Percentiles rank a stretch among this genome's conserved stretches.
These are phyloP conservation scores for Amanita pallidorosea DNA, from an alignment of 768 basidiomycete species.

Conservation along the genomic window DNA sequence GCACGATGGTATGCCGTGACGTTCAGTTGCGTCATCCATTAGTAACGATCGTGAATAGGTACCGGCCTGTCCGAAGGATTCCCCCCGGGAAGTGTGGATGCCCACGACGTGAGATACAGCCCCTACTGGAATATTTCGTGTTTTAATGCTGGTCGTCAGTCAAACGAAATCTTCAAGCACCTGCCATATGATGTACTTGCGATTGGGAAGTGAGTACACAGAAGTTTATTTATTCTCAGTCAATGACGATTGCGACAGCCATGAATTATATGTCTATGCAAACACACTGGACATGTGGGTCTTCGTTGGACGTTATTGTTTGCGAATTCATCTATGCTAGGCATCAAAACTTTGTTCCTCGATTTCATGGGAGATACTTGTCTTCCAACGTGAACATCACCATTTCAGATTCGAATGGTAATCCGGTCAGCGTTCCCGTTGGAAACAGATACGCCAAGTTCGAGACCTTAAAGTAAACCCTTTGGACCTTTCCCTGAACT, in stretches of 20 bases:
- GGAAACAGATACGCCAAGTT: slow-evolving; percentile 60
- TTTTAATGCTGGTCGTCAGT: slow-evolving; percentile 21
- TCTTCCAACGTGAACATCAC: slow-evolving; percentile 86
- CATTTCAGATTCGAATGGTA: slow-evolving; percentile 30
- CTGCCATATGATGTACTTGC: slow-evolving; percentile 77
- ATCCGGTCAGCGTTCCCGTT: slow-evolving; percentile 24
- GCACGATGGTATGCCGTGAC: slow-evolving; percentile 43
- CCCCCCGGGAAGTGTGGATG: slow-evolving; percentile 60
- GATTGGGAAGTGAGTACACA: slow-evolving; percentile 63
- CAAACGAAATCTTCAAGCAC: slow-evolving; percentile 64
- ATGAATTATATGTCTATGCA: slow-evolving; percentile 71
- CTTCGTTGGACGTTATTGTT: neutral
- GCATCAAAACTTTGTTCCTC: slow-evolving; percentile 55
- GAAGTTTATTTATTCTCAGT: neutral
- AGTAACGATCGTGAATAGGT: slow-evolving; percentile 23
- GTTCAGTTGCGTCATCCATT: neutral
- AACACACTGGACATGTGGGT: slow-evolving; percentile 57
- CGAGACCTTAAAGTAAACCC: slow-evolving; percentile 53
- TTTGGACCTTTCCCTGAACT: neutral
- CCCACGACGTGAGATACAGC: slow-evolving; percentile 43
- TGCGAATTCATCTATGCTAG: slow-evolving; percentile 17
- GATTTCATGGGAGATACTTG: slow-evolving; percentile 63
- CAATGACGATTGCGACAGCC: slow-evolving; percentile 26
- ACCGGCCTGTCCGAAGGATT: slow-evolving; percentile 74
- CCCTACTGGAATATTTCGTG: neutral